Evolutionary conservation across 306 rosid species (phyloP), one percentile per base, ranked within the genome.

Genomic region (Cucurbita moschata): DNA sequence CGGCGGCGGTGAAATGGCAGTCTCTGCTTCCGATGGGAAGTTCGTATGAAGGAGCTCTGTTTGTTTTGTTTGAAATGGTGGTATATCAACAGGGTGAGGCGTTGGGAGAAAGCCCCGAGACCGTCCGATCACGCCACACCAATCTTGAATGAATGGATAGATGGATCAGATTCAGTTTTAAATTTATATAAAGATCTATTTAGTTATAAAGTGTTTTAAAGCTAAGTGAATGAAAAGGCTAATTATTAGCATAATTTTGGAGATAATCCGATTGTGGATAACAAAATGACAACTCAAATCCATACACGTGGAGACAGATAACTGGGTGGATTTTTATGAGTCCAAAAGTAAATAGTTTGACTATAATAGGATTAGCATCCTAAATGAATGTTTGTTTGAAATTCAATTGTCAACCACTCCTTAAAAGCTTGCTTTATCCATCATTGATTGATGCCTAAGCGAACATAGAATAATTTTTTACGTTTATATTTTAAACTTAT

Each of bases 11-110:
- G 75, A 50, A 76, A 75, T 81, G 85, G 37, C 81, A 92, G 77
- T 79, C 92, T 86, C 76, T 88, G 90, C 94, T 94, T 78, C 96
- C 87, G 40, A 86, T 94, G 99, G 99, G 99, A 46, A 89, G 99
- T 70, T 87, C 81, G 74, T 91, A 89, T 6, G 99, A 94, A 79
- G 97, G 99, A 10, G 92, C 97, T 2, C 4, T 94, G 83, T 94
- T 86, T 58, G 96, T 94, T n/a, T 19, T 94, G 84, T 94, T 91
- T 72, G 99, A 91, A 87, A 91, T 91, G 96, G 97, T 82, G 66
- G 91, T 91, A 43, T 86, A 81, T 75, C 82, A 80, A 71, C 73
- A 91, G 80, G 92, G 90, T 18, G 91, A 82, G 74, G 79, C 15
- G 8, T 82, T 89, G 81, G 88, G 82, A 37, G 84, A 91, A 88